These are phyloP conservation scores for Aspergillus neotritici DNA, from an alignment of 2,329 filamentous ascomycete species.

Conservation along the genomic window DNA sequence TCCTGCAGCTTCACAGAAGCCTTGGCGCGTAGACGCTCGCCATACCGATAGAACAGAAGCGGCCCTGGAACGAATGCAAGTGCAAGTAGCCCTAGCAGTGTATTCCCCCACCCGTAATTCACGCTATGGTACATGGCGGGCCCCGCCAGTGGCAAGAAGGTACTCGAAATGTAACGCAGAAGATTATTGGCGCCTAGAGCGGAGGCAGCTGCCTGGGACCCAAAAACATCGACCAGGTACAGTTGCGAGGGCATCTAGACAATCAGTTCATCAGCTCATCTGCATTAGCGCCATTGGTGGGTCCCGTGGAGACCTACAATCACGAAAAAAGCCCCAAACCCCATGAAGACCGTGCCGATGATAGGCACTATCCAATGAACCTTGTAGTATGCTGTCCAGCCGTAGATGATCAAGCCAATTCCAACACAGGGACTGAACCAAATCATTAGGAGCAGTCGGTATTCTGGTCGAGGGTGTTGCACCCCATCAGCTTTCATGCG, in stretches of 20 bases:
- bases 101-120: slow-evolving; percentile 47
- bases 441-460: slow-evolving; percentile 19
- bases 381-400: slow-evolving; percentile 21
- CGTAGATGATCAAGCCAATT: slow-evolving; percentile 19
- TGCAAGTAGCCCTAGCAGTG: slow-evolving; percentile 48
- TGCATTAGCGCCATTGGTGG: not conserved
- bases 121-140: slow-evolving; percentile 42
- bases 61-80: slow-evolving; percentile 47
- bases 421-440: slow-evolving; percentile 15
- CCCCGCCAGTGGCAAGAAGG: slow-evolving; percentile 50
- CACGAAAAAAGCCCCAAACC: slow-evolving; percentile 20
- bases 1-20: not conserved
- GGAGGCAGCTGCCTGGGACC: slow-evolving; percentile 43
- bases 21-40: slow-evolving; percentile 34
- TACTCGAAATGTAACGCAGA: slow-evolving; percentile 46
- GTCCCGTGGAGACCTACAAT: slow-evolving; percentile 3
- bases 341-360: slow-evolving; percentile 20
- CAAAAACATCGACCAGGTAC: slow-evolving; percentile 46
- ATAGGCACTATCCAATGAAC: slow-evolving; percentile 23
- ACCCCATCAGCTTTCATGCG: slow-evolving; percentile 20
- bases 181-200: slow-evolving; percentile 44
- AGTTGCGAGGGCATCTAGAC: slow-evolving; percentile 44
- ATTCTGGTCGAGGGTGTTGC: slow-evolving; percentile 13
- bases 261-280: slow-evolving; percentile 21
- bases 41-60: slow-evolving; percentile 15